Conservation (phyloP, 768 basidiomycete genomes). For the Termitomyces bulborhizus region DNA sequence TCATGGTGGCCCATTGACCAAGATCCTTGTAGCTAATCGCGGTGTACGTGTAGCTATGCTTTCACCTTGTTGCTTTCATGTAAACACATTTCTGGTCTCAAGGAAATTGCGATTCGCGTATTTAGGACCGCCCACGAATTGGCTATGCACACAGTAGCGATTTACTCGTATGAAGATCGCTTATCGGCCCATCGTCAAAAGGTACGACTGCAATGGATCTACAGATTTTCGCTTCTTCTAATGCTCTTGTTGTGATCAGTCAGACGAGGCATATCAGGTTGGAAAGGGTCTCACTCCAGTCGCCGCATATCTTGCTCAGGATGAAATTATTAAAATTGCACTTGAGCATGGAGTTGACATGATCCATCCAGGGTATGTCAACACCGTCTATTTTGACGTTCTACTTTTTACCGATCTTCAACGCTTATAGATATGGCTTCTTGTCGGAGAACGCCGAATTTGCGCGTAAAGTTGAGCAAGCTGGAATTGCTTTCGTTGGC, state of each 20-base stretch:
- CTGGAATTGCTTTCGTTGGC: slow-evolving; percentile 95
- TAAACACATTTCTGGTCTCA: slow-evolving; percentile 9
- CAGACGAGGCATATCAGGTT: slow-evolving; percentile 98
- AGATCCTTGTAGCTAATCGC: slow-evolving; percentile 89
- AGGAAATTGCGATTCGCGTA: slow-evolving; percentile 99
- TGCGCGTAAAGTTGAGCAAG: slow-evolving; percentile 96
- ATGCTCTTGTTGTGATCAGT: slow-evolving; percentile 40
- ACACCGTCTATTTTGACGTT: not conserved
- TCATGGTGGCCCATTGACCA: slow-evolving; percentile 85
- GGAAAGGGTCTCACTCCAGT: slow-evolving; percentile 96
- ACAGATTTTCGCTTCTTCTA: slow-evolving; percentile 19
- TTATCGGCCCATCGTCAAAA: slow-evolving; percentile 97
- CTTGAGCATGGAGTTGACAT: slow-evolving; percentile 98
- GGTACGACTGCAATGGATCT: slow-evolving; percentile 33
- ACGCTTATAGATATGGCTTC: slow-evolving; percentile 78
- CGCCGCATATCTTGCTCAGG: slow-evolving; percentile 93
- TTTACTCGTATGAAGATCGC: slow-evolving; percentile 96
- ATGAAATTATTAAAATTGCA: slow-evolving; percentile 95
- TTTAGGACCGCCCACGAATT: slow-evolving; percentile 98
- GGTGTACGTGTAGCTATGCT: slow-evolving; percentile 52
- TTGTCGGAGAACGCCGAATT: slow-evolving; percentile 95
- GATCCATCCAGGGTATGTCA: slow-evolving; percentile 92
- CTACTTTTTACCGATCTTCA: not conserved
- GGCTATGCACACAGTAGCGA: slow-evolving; percentile 98
- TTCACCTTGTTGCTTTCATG: slow-evolving; percentile 5